Conservation (phyloP, 2,329 filamentous ascomycete species). For the Colletotrichum liaoningense region DNA sequence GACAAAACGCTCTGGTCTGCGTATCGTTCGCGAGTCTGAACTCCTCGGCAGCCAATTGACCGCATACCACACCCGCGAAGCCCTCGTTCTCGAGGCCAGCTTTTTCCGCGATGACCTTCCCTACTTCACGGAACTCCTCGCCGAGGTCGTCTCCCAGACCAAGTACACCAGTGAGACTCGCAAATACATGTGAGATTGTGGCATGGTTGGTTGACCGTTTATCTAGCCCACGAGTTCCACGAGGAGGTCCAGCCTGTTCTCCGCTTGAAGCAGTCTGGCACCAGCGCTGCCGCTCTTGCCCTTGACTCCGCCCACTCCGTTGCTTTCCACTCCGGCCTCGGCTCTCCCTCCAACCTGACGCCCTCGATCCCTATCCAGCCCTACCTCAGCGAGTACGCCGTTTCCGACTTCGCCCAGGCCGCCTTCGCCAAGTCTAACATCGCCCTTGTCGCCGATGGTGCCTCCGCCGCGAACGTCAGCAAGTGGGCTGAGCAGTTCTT, state of each 20-base stretch:
- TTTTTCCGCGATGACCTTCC: conserved; percentile 96
- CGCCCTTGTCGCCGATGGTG: conserved; percentile 90
- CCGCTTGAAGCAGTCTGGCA: conserved; percentile 77
- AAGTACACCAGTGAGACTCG: conserved; percentile 79
- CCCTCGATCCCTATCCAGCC: conserved; percentile 78
- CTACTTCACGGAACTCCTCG: conserved; percentile 96
- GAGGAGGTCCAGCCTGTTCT: conserved; percentile 87
- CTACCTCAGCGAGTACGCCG: conserved; percentile 81
- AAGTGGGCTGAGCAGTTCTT: conserved; percentile 98
- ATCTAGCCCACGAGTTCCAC: conserved; percentile 84
- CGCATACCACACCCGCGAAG: conserved; percentile 92
- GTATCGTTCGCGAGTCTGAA: conserved; percentile 95
- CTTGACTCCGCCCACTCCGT: conserved; percentile 86
- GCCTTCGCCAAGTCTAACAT: conserved; percentile 93
- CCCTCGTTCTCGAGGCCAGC: conserved; percentile 90
- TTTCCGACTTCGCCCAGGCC: conserved; percentile 80
- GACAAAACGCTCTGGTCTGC: conserved; percentile 85
- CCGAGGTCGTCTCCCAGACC: conserved; percentile 89
- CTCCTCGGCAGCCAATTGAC: conserved; percentile 91
- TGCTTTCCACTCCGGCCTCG: conserved; percentile 95
- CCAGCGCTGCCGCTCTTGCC: conserved; percentile 76
- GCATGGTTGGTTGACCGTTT: conserved; percentile 28
- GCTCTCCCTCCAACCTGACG: conserved; percentile 79
- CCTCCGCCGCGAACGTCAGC: conserved; percentile 77
- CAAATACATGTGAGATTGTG: background rate